Evolutionary conservation across 768 basidiomycete genomes (phyloP).

Genomic region (Chalciporus sphaerocephalus): DNA sequence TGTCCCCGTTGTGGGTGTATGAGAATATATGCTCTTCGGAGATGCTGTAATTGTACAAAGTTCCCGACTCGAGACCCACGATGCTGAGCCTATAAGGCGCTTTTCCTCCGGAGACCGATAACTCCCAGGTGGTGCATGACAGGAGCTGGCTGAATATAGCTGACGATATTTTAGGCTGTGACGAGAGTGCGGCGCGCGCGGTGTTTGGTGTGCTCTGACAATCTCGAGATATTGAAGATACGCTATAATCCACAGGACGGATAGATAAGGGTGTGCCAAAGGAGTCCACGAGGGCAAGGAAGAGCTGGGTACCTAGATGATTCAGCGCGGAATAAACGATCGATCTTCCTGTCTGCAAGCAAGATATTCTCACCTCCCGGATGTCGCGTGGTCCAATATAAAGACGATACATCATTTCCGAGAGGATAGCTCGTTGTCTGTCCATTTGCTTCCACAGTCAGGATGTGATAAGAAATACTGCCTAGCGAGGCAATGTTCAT

Average conservation of each 20-base stretch:
- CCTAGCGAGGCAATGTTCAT: neutral
- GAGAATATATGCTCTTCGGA: slow-evolving; percentile 37
- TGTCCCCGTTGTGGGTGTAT: slow-evolving; percentile 40
- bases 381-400: slow-evolving; percentile 39
- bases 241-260: slow-evolving; percentile 31
- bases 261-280: slow-evolving; percentile 41
- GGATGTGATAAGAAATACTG: slow-evolving; percentile 37
- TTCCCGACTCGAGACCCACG: slow-evolving; percentile 34
- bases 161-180: slow-evolving; percentile 5
- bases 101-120: slow-evolving; percentile 40
- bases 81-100: slow-evolving; percentile 45
- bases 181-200: slow-evolving; percentile 30
- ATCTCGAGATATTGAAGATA: slow-evolving; percentile 30
- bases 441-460: slow-evolving; percentile 38
- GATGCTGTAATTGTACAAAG: slow-evolving; percentile 39
- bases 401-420: slow-evolving; percentile 30
- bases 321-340: neutral
- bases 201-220: slow-evolving; percentile 19
- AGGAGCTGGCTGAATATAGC: neutral
- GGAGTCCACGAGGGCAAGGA: slow-evolving; percentile 44
- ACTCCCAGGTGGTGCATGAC: slow-evolving; percentile 43
- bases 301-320: slow-evolving; percentile 38
- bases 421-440: slow-evolving; percentile 33
- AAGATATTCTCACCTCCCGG: slow-evolving; percentile 37
- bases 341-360: no score